Evolutionary conservation across 1,284 basidiomycete genomes (phyloP).

Genomic region (Phenoliferia sp.): DNA sequence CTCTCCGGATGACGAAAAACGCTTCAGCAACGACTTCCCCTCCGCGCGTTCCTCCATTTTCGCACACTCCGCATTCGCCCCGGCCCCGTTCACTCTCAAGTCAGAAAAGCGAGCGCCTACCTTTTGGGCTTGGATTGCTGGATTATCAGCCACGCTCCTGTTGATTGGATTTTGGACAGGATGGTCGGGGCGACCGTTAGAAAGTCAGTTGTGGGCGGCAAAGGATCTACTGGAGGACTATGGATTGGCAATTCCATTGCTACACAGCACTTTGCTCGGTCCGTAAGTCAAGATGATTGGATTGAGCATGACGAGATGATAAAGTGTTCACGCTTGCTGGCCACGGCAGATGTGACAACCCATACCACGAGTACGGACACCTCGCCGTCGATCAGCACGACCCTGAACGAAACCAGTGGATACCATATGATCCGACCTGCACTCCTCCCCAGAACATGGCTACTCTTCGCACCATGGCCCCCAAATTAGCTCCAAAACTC

Average conservation of each 20-base stretch:
- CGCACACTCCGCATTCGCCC: neutral
- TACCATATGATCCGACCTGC: conserved; percentile 24
- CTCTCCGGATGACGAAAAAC: conserved; percentile 4
- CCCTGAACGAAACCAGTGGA: conserved; percentile 24
- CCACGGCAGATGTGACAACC: conserved; percentile 20
- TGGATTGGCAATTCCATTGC: neutral
- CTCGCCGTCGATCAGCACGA: neutral
- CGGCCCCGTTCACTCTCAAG: neutral
- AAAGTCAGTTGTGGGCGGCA: neutral
- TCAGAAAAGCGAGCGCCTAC: neutral
- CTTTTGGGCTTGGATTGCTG: neutral
- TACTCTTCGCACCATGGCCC: conserved; percentile 5
- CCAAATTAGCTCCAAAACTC: neutral
- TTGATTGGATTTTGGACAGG: neutral
- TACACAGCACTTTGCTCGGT: neutral
- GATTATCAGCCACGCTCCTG: neutral
- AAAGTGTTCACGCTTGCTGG: neutral
- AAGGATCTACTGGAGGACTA: conserved; percentile 12
- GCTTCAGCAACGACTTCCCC: neutral
- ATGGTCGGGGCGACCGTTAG: neutral
- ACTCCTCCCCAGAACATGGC: conserved; percentile 17
- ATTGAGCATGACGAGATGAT: neutral
- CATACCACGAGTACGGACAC: conserved; percentile 20
- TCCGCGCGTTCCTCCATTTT: neutral
- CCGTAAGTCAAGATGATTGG: neutral